Conservation (phyloP, 345 rosid species). For the Rhizophora mangle region DNA sequence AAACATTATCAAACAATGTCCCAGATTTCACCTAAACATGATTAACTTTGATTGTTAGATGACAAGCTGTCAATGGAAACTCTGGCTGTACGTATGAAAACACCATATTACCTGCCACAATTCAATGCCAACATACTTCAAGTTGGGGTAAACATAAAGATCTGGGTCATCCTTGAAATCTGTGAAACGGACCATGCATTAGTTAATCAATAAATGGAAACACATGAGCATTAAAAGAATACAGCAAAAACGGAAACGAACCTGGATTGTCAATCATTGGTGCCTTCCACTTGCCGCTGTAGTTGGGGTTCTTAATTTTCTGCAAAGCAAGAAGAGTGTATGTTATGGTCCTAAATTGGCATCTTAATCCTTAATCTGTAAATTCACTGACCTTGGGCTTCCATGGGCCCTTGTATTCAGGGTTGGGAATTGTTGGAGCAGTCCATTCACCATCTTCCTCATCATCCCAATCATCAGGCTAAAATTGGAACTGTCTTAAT, state of each 20-base stretch:
- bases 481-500: conserved; percentile 12
- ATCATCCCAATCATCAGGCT: conserved; percentile 99
- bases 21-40: conserved; percentile 83
- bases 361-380: conserved; percentile 3
- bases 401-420: conserved; percentile 98
- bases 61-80: not conserved
- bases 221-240: not conserved
- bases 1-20: conserved; percentile 85
- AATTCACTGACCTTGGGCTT: conserved; percentile 64
- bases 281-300: conserved; percentile 96
- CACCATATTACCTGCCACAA: conserved; percentile 82
- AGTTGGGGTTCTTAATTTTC: conserved; percentile 95
- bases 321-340: conserved; percentile 28
- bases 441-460: conserved; percentile 99
- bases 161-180: conserved; percentile 97
- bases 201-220: conserved; percentile 2
- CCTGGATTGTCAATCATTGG: conserved; percentile 99
- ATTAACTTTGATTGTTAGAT: not conserved
- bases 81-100: not conserved
- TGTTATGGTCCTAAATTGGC: not conserved
- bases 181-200: conserved; percentile 24
- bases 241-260: conserved; percentile 18
- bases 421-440: conserved; percentile 90
- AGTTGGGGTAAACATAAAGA: conserved; percentile 73
- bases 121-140: conserved; percentile 95